phyloP scores from a whole-genome alignment of 2,329 filamentous ascomycete genomes.

The Hypocrella siamensis region DNA sequence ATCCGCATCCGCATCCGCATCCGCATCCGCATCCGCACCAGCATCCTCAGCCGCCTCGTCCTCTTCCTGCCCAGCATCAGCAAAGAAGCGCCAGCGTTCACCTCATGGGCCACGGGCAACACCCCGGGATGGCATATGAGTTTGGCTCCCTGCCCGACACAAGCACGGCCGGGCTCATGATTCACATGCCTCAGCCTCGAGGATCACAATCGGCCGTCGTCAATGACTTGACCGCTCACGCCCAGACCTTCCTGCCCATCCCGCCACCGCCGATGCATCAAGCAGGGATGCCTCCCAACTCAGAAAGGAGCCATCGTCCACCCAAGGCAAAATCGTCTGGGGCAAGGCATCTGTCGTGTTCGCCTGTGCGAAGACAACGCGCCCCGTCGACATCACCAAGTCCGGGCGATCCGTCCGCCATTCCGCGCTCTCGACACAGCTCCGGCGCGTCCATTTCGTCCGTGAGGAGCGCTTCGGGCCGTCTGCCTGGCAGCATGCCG shows the following conservation, averaged over 20 bases:
- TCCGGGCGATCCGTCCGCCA: conserved; percentile 12
- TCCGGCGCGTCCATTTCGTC: conserved; percentile 21
- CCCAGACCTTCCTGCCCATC: conserved; percentile 19
- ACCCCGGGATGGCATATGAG: conserved; percentile 23
- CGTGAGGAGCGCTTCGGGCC: conserved; percentile 18
- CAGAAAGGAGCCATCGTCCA: conserved; percentile 25
- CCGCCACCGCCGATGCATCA: conserved; percentile 12
- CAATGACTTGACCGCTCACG: conserved; percentile 15
- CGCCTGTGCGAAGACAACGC: conserved; percentile 25
- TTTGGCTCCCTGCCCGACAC: conserved; percentile 17
- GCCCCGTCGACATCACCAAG: conserved; percentile 24
- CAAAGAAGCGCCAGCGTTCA: conserved; percentile 22
- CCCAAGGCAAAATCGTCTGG: conserved; percentile 39
- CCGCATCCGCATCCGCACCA: conserved; percentile 6
- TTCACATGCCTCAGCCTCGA: conserved; percentile 36
- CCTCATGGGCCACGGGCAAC: conserved; percentile 23
- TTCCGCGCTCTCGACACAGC: conserved; percentile 19
- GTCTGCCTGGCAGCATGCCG: conserved; percentile 16
- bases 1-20: conserved; percentile 5
- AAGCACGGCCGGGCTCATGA: conserved; percentile 28
- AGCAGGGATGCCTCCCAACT: conserved; percentile 5
- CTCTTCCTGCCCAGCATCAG: conserved; percentile 10
- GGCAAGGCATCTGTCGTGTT: conserved; percentile 28
- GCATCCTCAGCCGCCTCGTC: conserved; percentile 5
- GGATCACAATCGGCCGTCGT: conserved; percentile 18